Evolutionary conservation across 2,329 filamentous ascomycete genomes (phyloP).

Genomic region (Thelonectria discophora): DNA sequence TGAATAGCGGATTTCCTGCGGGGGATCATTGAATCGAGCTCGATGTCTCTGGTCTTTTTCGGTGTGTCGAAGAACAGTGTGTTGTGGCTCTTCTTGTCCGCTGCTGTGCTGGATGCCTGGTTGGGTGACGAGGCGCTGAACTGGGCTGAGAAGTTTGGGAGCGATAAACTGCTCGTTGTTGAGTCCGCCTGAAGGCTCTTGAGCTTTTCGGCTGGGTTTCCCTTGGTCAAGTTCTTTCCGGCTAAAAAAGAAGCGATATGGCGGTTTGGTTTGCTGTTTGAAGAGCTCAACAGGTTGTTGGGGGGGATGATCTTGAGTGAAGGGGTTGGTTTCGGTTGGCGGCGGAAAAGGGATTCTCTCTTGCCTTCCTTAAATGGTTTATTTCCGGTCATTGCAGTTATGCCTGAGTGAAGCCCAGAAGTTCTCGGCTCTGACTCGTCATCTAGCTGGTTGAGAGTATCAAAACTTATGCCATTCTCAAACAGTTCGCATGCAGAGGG

Average conservation of each 20-base stretch:
- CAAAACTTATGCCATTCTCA: conserved; percentile 46
- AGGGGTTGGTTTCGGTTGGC: conserved; percentile 13
- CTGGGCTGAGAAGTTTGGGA: conserved; percentile 12
- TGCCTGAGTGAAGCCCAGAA: not conserved
- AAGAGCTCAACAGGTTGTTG: not conserved
- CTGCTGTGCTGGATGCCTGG: conserved; percentile 9
- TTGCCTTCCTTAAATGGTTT: not conserved
- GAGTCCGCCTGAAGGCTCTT: not conserved
- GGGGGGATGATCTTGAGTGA: conserved; percentile 7
- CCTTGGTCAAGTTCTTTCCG: conserved; percentile 25
- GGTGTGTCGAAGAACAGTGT: conserved; percentile 10
- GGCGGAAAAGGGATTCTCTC: not conserved
- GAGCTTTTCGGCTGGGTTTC: conserved; percentile 27
- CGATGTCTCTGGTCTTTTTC: conserved; percentile 12
- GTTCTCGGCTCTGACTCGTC: not conserved
- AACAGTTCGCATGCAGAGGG: conserved; percentile 44
- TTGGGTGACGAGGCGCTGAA: conserved; percentile 12
- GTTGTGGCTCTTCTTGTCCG: conserved; percentile 14
- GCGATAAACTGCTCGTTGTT: conserved; percentile 20
- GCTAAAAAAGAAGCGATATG: conserved; percentile 51
- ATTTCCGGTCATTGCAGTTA: not conserved
- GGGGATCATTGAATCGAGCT: conserved; percentile 26
- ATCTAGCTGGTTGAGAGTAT: conserved; percentile 23
- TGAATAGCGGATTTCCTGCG: conserved; percentile 18
- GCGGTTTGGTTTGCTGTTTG: conserved; percentile 5